These are phyloP conservation scores for Pichia sp. DNA, from an alignment of 1,139 yeast genomes.

Conservation along the genomic window DNA sequence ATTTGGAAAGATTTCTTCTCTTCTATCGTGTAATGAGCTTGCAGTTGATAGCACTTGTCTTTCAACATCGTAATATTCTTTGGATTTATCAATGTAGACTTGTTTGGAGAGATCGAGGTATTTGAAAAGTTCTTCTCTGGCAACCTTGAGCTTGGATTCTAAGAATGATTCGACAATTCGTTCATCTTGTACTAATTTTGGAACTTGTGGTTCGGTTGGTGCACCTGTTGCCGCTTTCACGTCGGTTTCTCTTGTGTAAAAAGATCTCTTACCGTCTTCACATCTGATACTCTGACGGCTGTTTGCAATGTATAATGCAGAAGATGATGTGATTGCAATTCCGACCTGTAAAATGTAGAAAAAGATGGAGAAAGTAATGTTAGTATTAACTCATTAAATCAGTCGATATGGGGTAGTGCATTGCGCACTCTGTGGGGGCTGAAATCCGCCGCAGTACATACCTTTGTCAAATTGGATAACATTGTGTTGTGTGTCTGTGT, in stretches of 20 bases:
- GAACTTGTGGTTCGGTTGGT: conserved; percentile 32
- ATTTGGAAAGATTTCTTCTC: conserved; percentile 79
- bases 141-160: conserved; percentile 47
- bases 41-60: conserved; percentile 64
- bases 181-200: conserved; percentile 45
- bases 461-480: too few relatives aligned
- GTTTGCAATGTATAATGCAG: background rate
- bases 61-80: conserved; percentile 46
- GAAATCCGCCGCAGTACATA: too few relatives aligned
- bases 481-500: background rate
- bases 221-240: conserved; percentile 48
- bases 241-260: conserved; percentile 58
- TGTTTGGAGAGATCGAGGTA: conserved; percentile 34
- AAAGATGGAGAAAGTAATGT: background rate
- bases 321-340: conserved; percentile 12
- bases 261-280: conserved; percentile 37
- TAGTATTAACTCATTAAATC: background rate
- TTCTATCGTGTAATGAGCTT: conserved; percentile 64
- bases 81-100: conserved; percentile 43
- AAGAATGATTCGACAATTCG: conserved; percentile 60
- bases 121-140: conserved; percentile 41
- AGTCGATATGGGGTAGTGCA: background rate
- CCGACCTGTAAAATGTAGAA: conserved; percentile 9
- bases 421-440: too few relatives aligned
- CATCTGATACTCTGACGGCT: conserved; percentile 6